Base-by-base conservation (phyloP, 345 rosid genomes). In the Euphorbia pulcherrima region DNA sequence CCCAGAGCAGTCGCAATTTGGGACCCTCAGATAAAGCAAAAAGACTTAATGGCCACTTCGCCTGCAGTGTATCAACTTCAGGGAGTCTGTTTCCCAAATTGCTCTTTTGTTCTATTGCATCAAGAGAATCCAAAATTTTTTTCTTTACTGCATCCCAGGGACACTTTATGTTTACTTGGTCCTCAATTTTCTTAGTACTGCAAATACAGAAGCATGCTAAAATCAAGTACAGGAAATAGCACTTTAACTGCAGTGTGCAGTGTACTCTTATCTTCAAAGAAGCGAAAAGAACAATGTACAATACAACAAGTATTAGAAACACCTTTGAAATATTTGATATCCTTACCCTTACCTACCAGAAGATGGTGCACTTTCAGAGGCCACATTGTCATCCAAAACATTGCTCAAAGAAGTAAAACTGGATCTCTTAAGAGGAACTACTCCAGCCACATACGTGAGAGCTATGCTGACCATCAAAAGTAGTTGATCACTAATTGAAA, bases 341-440 rank as follows among this genome's bases (percentile, higher is more conserved):
- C 79, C 84, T 82, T 83, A 87, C 84, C 88, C 96, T 87, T 93
- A 90, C 96, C 94, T 86, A 89, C 97, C 96, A 89, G 92, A 78
- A 74, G 88, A 74, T 74, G 78, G 71, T 67, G 86, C 60, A 76
- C 78, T 75, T 61, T 74, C 80, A 71, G 65, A 64, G 59, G 68
- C 72, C 39, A 68, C 68, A 54, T 61, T 72, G 18, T 80, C 79
- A 44, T 67, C 71, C 20, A 72, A 52, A 9, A 68, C 68, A 28
- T 65, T 76, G 53, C 77, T 79, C 72, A 33, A 73, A 23, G 79
- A 58, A 62, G 77, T 67, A 65, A 67, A 76, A 70, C 51, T 61
- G 23, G 87, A 71, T 59, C 74, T 82, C 73, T 67, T 75, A 70
- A 75, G 21, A 57, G 97, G 92, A 75, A 90, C 73, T 61, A 89